Evolutionary conservation across 1,284 basidiomycete genomes (phyloP).

Genomic region (Pterulicium gracile): DNA sequence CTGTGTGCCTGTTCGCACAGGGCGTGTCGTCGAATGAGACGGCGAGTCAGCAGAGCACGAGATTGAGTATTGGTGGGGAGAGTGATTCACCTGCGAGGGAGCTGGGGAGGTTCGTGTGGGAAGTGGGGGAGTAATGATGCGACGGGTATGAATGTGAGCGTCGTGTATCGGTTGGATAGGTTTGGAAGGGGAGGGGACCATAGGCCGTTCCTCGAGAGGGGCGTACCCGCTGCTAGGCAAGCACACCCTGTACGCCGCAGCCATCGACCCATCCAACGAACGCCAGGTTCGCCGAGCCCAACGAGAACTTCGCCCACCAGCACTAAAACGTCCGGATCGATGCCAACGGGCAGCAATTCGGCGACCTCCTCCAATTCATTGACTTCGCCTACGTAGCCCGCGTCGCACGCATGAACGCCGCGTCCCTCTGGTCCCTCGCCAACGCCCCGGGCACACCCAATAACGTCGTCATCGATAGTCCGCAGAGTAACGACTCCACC

Average conservation of each 20-base stretch:
- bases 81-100: slow-evolving; percentile 41
- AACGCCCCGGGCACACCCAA: slow-evolving; percentile 41
- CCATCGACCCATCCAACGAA: background rate
- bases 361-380: slow-evolving; percentile 39
- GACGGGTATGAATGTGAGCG: slow-evolving; percentile 37
- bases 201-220: slow-evolving; percentile 34
- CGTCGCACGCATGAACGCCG: slow-evolving; percentile 40
- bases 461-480: slow-evolving; percentile 29
- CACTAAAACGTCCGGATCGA: slow-evolving; percentile 42
- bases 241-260: background rate
- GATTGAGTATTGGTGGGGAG: slow-evolving; percentile 35
- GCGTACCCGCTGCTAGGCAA: slow-evolving; percentile 28
- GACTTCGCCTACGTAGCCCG: slow-evolving; percentile 39
- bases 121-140: slow-evolving; percentile 34
- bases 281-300: slow-evolving; percentile 42
- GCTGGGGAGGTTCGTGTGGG: slow-evolving; percentile 36
- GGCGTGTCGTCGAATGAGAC: slow-evolving; percentile 35
- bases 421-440: slow-evolving; percentile 40
- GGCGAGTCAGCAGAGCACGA: slow-evolving; percentile 20
- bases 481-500: slow-evolving; percentile 42
- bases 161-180: slow-evolving; percentile 37
- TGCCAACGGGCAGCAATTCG: slow-evolving; percentile 35
- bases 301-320: slow-evolving; percentile 45
- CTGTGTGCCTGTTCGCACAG: slow-evolving; percentile 37
- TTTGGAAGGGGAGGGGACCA: slow-evolving; percentile 45